A percentile compares a stretch with the other conserved stretches of the same genome.
Evolutionary conservation across 2,329 filamentous ascomycete species (phyloP).

Genomic region (Pestalotiopsis sp.): DNA sequence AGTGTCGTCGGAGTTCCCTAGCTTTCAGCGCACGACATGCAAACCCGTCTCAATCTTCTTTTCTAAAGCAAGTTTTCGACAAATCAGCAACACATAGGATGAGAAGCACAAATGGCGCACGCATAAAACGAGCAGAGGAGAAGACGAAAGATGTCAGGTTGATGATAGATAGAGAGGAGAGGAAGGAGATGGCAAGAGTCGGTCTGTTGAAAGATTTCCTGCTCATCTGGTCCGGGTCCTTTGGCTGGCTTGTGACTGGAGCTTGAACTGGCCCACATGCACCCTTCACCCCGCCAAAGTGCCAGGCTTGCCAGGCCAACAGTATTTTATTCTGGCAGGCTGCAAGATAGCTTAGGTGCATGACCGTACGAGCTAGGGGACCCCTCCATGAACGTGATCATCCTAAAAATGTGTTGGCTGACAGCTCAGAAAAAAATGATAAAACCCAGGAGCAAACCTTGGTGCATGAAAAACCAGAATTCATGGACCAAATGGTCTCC

Average conservation of each 20-base stretch:
- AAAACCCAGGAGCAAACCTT: neutral
- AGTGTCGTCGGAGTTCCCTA: neutral
- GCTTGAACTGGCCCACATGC: slow-evolving; percentile 1
- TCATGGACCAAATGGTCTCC: neutral
- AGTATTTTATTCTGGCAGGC: neutral
- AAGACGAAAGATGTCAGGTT: neutral
- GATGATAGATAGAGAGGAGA: neutral
- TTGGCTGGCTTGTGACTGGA: slow-evolving; percentile 8
- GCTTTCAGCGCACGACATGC: neutral
- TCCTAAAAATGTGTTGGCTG: neutral
- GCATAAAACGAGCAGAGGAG: neutral
- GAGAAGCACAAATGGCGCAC: neutral
- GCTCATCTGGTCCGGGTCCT: slow-evolving; percentile 5
- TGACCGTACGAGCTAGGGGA: neutral
- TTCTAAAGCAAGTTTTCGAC: neutral
- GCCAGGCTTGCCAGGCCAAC: neutral
- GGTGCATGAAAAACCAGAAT: too few relatives aligned
- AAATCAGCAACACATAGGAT: neutral
- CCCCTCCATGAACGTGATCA: neutral
- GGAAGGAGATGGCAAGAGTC: neutral
- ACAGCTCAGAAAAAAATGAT: neutral
- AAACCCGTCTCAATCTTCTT: neutral
- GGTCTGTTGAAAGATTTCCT: neutral
- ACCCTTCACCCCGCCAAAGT: neutral
- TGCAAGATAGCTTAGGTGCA: neutral